A percentile compares a stretch with the other conserved stretches of the same genome.
These are phyloP conservation scores for Cadophora sp. DNA, from an alignment of 2,329 filamentous ascomycete genomes.

Conservation along the genomic window DNA sequence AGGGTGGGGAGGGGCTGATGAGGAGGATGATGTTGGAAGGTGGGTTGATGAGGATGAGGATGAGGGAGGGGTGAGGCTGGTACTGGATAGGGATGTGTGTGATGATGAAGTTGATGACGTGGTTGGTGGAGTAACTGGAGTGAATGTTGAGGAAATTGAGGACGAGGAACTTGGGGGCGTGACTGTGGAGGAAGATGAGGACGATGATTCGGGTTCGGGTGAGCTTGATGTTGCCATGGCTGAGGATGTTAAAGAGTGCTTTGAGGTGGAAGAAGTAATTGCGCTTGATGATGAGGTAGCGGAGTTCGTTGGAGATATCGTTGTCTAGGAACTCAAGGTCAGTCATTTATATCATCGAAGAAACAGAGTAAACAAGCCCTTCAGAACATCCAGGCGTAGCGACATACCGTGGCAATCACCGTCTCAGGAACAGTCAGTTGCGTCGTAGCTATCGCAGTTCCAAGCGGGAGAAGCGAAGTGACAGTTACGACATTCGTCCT, in stretches of 20 bases:
- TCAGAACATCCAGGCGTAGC: not conserved
- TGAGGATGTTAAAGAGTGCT: too few relatives aligned
- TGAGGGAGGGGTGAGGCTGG: not conserved
- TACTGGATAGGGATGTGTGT: not conserved
- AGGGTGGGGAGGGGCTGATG: not conserved
- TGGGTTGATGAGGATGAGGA: not conserved
- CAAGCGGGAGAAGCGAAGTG: not conserved
- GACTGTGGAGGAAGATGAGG: too few relatives aligned
- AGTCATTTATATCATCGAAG: too few relatives aligned
- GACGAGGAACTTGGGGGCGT: not conserved
- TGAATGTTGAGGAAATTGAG: not conserved
- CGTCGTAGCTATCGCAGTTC: not conserved
- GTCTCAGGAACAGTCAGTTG: not conserved
- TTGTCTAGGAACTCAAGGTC: not conserved
- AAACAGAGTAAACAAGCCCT: too few relatives aligned
- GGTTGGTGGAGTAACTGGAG: not conserved
- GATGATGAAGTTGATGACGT: not conserved
- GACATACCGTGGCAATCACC: not conserved
- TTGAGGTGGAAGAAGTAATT: not conserved
- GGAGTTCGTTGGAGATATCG: not conserved
- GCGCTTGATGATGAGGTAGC: not conserved
- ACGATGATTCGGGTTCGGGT: too few relatives aligned
- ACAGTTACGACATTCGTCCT: not conserved
- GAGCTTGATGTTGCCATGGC: too few relatives aligned
- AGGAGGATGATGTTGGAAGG: not conserved